Conservation (phyloP, 2,329 filamentous ascomycete species). For the Talaromyces piceae region DNA sequence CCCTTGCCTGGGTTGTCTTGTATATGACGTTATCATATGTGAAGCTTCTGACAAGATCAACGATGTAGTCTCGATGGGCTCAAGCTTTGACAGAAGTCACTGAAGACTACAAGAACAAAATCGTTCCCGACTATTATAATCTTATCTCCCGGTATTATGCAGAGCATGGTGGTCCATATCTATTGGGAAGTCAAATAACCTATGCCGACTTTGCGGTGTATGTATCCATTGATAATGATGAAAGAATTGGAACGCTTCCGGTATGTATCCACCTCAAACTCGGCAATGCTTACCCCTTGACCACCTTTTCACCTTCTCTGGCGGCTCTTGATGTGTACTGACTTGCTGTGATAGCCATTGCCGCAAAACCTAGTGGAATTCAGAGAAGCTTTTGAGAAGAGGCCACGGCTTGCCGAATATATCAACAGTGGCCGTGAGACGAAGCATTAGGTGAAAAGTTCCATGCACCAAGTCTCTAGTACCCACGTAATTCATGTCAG, state of each 20-base stretch:
- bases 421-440: not conserved
- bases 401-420: conserved; percentile 2
- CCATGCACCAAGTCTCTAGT: too few species aligned
- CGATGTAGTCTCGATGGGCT: conserved; percentile 19
- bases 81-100: conserved; percentile 18
- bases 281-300: not conserved
- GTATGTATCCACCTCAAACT: conserved; percentile 15
- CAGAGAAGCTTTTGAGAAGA: not conserved
- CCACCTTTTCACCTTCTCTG: not conserved
- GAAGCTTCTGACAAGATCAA: not conserved
- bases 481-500: too few species aligned
- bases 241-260: conserved; percentile 25
- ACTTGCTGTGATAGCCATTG: not conserved
- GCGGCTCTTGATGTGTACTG: not conserved
- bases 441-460: not conserved
- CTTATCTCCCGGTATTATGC: conserved; percentile 25
- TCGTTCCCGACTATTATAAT: conserved; percentile 24
- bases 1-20: not conserved
- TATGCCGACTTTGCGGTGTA: conserved; percentile 36
- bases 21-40: not conserved
- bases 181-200: conserved; percentile 30
- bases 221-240: conserved; percentile 34
- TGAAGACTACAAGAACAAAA: conserved; percentile 26
- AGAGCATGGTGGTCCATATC: conserved; percentile 26
- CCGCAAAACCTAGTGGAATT: not conserved